Percentiles rank a stretch among this genome's conserved stretches.
These are phyloP conservation scores for Fusarium oligoseptatum DNA, from an alignment of 2,329 filamentous ascomycete genomes.

Conservation along the genomic window DNA sequence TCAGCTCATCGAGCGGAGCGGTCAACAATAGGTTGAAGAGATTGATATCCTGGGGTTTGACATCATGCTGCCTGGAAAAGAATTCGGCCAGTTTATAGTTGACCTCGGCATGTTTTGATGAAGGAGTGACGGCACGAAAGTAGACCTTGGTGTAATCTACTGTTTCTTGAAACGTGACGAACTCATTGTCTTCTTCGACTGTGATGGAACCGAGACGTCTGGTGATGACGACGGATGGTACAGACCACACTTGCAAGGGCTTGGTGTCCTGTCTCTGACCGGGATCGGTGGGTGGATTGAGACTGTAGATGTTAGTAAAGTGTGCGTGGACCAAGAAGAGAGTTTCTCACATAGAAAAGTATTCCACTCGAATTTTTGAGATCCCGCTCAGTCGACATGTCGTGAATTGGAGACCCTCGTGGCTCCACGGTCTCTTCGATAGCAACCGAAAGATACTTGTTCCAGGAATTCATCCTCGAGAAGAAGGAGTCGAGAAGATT, in stretches of 20 bases:
- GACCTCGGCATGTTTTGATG: not conserved
- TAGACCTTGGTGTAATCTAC: not conserved
- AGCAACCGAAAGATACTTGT: not conserved
- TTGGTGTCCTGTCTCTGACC: not conserved
- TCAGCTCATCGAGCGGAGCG: not conserved
- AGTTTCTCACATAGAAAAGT: not conserved
- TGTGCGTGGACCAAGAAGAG: not conserved
- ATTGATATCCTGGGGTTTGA: not conserved
- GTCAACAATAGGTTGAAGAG: not conserved
- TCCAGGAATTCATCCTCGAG: not conserved
- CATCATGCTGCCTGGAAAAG: not conserved
- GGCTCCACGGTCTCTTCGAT: not conserved
- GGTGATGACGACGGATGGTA: not conserved
- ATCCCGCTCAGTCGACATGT: not conserved
- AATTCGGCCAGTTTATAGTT: not conserved
- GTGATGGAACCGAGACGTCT: not conserved
- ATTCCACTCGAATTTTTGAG: not conserved
- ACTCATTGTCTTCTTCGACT: not conserved
- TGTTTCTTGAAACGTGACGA: not conserved
- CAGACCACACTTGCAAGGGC: not conserved
- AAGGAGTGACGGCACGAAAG: not conserved
- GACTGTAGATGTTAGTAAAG: not conserved
- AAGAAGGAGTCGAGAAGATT: not conserved
- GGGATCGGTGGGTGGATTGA: not conserved
- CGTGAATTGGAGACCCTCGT: not conserved